Percentiles rank a stretch among this genome's conserved stretches.
Evolutionary conservation across 2,329 filamentous ascomycete genomes (phyloP).

Genomic region (Dactylellina leptospora): DNA sequence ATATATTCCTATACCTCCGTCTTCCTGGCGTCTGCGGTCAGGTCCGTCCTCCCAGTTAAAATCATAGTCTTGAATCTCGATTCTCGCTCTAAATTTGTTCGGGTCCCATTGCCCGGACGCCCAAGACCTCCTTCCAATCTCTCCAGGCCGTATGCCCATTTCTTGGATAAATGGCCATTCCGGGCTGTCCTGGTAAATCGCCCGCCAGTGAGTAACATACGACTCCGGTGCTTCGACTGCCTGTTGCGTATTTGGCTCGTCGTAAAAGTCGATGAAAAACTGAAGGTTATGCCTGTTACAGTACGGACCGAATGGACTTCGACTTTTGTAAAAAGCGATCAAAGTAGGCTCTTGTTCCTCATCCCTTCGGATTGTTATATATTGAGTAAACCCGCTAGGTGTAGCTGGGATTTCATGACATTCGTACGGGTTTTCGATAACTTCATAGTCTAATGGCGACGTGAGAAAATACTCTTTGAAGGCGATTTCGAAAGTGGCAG

Average conservation of each 20-base stretch:
- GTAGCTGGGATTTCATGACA: constrained; percentile 15
- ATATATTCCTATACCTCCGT: neutral
- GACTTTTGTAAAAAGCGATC: constrained; percentile 14
- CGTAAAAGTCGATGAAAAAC: neutral
- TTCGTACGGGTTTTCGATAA: neutral
- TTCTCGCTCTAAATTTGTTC: neutral
- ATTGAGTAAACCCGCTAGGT: neutral
- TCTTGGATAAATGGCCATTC: neutral
- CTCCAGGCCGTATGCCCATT: neutral
- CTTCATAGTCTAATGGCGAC: constrained; percentile 1
- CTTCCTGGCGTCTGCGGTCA: neutral
- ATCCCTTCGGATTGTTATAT: constrained; percentile 15
- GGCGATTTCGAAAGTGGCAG: constrained; percentile 16
- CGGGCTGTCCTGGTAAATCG: neutral
- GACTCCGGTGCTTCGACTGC: neutral
- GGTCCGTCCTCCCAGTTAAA: constrained; percentile 9
- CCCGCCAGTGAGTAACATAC: constrained; percentile 20
- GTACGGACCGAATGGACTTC: constrained; percentile 6
- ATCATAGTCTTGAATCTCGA: constrained; percentile 14
- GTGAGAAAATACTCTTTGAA: constrained; percentile 16
- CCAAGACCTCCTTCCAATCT: neutral
- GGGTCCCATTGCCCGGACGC: neutral
- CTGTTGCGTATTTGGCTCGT: constrained; percentile 8
- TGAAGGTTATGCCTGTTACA: constrained; percentile 16
- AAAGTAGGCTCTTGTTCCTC: constrained; percentile 1